Conservation (phyloP, 176 grass and related monocot genomes). For the Triticum urartu region DNA sequence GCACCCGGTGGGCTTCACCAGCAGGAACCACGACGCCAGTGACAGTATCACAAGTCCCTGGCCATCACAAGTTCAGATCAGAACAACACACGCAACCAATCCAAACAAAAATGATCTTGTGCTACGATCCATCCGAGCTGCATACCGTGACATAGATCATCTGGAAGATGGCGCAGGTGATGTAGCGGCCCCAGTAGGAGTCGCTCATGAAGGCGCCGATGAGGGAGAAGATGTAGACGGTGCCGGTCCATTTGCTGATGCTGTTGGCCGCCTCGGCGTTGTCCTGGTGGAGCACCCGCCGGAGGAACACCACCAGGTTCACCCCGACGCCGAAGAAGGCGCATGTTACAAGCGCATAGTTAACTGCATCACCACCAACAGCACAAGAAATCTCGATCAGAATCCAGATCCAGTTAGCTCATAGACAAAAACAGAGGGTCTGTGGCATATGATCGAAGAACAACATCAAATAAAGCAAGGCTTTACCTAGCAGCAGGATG, state of each 20-base stretch:
- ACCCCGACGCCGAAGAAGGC: conserved; percentile 94
- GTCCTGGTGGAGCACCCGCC: conserved; percentile 61
- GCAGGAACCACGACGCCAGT: conserved; percentile 60
- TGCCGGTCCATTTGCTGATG: conserved; percentile 92
- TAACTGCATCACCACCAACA: conserved; percentile 44
- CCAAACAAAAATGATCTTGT: background rate
- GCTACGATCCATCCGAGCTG: background rate
- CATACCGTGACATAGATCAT: conserved; percentile 70
- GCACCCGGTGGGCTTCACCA: conserved; percentile 74
- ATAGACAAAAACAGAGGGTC: background rate
- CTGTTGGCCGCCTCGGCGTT: conserved; percentile 74
- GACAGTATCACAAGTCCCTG: conserved; percentile 73
- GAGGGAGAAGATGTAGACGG: conserved; percentile 86
- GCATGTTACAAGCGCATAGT: conserved; percentile 70
- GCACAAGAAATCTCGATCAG: background rate
- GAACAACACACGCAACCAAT: background rate
- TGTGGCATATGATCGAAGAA: too few species aligned
- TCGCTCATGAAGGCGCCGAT: conserved; percentile 88
- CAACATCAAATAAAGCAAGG: too few species aligned
- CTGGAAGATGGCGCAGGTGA: conserved; percentile 82
- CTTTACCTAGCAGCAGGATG: conserved; percentile 64
- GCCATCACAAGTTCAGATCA: background rate
- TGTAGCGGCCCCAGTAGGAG: conserved; percentile 86
- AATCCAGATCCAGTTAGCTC: background rate
- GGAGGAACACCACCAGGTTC: conserved; percentile 84